Evolutionary conservation across 306 rosid genomes (phyloP).

Genomic region (Astragalus glycyphyllos): DNA sequence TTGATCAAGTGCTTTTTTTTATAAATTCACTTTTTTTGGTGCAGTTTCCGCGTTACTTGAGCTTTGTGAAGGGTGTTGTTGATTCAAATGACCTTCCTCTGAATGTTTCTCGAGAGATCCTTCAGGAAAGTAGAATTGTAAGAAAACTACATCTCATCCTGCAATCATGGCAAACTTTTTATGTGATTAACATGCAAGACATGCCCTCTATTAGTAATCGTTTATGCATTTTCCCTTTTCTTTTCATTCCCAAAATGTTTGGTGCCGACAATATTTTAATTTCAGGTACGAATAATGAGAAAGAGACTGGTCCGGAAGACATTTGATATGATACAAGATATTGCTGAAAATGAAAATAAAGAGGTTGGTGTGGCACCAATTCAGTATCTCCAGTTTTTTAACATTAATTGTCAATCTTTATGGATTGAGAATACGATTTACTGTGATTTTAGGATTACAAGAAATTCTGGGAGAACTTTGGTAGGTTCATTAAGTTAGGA

Average conservation of each 20-base stretch:
- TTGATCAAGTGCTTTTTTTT: neutral
- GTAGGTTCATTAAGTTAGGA: slow-evolving; percentile 89
- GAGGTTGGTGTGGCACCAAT: slow-evolving; percentile 62
- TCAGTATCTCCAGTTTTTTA: slow-evolving; percentile 16
- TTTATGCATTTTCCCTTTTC: neutral
- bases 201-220: neutral
- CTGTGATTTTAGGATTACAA: slow-evolving; percentile 77
- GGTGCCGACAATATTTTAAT: slow-evolving; percentile 11
- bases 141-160: slow-evolving; percentile 40
- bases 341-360: slow-evolving; percentile 84
- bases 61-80: slow-evolving; percentile 97
- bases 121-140: slow-evolving; percentile 99
- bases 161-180: neutral
- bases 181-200: slow-evolving; percentile 16
- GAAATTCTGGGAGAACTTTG: slow-evolving; percentile 99
- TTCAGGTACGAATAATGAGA: slow-evolving; percentile 98
- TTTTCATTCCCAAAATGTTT: slow-evolving; percentile 1
- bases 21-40: slow-evolving; percentile 37
- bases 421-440: slow-evolving; percentile 26
- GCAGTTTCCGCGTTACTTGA: slow-evolving; percentile 97
- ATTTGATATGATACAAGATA: slow-evolving; percentile 98
- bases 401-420: slow-evolving; percentile 33
- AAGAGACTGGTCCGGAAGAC: slow-evolving; percentile 96
- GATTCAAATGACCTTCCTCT: slow-evolving; percentile 96
- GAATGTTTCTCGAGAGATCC: slow-evolving; percentile 96